Evolutionary conservation across 495 filamentous ascomycete genomes (phyloP).

Genomic region (Aspergillus olivimuriae): DNA sequence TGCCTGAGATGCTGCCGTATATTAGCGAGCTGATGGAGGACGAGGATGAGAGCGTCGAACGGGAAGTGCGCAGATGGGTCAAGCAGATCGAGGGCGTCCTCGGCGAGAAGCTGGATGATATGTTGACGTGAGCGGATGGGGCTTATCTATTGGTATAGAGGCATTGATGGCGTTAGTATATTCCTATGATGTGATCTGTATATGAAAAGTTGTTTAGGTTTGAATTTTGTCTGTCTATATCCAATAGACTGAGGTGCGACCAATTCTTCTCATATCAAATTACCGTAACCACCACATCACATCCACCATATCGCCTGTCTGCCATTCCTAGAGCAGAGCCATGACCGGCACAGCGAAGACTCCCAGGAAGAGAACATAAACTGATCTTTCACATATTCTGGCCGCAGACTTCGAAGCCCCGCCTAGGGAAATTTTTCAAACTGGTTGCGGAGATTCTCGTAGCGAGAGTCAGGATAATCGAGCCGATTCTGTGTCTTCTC

Average conservation of each 20-base stretch:
- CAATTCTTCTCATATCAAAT: background rate
- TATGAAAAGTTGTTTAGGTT: conserved; percentile 3
- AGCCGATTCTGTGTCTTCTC: conserved; percentile 53
- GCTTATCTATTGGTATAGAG: background rate
- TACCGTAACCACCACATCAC: background rate
- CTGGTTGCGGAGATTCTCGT: conserved; percentile 57
- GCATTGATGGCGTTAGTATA: conserved; percentile 4
- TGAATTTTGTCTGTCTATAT: conserved; percentile 3
- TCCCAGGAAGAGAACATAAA: too few species aligned
- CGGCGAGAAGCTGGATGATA: conserved; percentile 80
- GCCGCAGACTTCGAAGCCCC: background rate
- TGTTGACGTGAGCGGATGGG: conserved; percentile 60
- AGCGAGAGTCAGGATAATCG: conserved; percentile 57
- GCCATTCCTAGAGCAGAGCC: too few species aligned
- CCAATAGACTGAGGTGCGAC: background rate
- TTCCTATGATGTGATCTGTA: background rate
- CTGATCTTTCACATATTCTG: background rate
- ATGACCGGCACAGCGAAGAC: too few species aligned
- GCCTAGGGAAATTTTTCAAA: conserved; percentile 3
- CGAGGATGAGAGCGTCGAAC: conserved; percentile 86
- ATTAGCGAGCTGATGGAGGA: conserved; percentile 94
- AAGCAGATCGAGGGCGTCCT: conserved; percentile 77
- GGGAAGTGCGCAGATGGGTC: conserved; percentile 81
- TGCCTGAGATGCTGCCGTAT: conserved; percentile 91
- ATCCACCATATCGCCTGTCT: too few species aligned